Base-by-base conservation (phyloP, 2,329 filamentous ascomycete species). In the Cladorrhinum sp. region DNA sequence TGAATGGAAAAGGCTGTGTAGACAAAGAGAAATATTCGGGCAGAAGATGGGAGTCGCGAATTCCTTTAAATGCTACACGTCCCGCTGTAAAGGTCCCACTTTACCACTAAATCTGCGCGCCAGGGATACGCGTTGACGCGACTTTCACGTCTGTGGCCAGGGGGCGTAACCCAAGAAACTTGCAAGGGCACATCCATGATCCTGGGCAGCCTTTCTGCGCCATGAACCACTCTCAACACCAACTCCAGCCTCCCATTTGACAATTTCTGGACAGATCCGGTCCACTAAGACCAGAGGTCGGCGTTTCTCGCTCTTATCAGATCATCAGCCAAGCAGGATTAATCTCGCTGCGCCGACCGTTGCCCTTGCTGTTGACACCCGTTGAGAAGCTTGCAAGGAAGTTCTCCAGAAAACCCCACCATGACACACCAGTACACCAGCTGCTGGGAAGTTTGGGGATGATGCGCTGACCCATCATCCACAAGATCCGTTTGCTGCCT, bases 41-140 rank as follows among this genome's bases (percentile, higher is more conserved):
- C 49, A 56, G 49, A 53, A 61, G 42, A 58, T 39, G 42, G 62
- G 61, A 58, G 57, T 54, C 66, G 66, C 62, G 65, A 65, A 50
- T 64, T 64, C 59, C 61, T 63, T 68, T 68, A 69, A 69, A 67
- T 67, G 65, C 51, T 52, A 60, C 64, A 63, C 63, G 63, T 62
- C 59, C n/a, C 61, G 55, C 66, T 60, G 63, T 61, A 46, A 46
- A 4, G 64, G 66, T 58, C 58, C 64, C 65, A 68, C 66, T 54
- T 50, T 57, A 48, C 16, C 42, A 46, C 50, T 59, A 61, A 65
- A 66, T 60, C 59, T 65, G 55, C 57, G 59, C 57, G 55, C 53
- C 62, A 63, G 52, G 62, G 65, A 54, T 65, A 59, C 66, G 64
- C 64, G 64, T 65, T 62, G 56, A 69, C 67, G 65, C 64, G 64